Conservation (phyloP, 2,329 filamentous ascomycete species). For the Talaromyces sp. region DNA sequence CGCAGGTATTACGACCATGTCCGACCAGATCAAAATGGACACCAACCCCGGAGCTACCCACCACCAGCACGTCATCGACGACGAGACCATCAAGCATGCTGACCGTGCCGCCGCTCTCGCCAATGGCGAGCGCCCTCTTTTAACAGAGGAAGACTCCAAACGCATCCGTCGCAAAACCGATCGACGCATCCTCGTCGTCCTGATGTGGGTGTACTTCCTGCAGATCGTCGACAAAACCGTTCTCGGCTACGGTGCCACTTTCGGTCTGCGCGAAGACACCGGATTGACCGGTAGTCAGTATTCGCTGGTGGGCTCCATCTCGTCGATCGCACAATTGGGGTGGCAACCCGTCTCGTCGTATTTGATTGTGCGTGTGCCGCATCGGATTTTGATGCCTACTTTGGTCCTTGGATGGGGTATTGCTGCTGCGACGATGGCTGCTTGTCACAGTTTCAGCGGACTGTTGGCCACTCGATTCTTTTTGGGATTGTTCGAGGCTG, state of each 20-base stretch:
- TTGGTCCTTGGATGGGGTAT: conserved; percentile 47
- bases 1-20: background rate
- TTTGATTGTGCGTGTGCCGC: conserved; percentile 58
- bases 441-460: conserved; percentile 42
- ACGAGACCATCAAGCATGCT: conserved; percentile 7
- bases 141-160: conserved; percentile 41
- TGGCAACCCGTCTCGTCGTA: conserved; percentile 58
- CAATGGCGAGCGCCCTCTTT: conserved; percentile 7
- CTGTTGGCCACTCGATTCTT: conserved; percentile 50
- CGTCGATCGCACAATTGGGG: conserved; percentile 55
- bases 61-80: background rate
- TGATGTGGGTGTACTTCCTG: conserved; percentile 45
- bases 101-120: conserved; percentile 12
- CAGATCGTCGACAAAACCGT: conserved; percentile 56
- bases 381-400: conserved; percentile 53
- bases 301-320: conserved; percentile 54
- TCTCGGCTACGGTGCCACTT: conserved; percentile 55
- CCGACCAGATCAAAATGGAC: background rate
- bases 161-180: conserved; percentile 60
- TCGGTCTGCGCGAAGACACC: conserved; percentile 49
- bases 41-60: background rate
- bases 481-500: conserved; percentile 50
- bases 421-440: conserved; percentile 46
- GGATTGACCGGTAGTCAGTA: conserved; percentile 51
- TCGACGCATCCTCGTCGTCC: conserved; percentile 48